These are phyloP conservation scores for Neospora caninum DNA, from an alignment of 169 alveolate species.

Conservation along the genomic window DNA sequence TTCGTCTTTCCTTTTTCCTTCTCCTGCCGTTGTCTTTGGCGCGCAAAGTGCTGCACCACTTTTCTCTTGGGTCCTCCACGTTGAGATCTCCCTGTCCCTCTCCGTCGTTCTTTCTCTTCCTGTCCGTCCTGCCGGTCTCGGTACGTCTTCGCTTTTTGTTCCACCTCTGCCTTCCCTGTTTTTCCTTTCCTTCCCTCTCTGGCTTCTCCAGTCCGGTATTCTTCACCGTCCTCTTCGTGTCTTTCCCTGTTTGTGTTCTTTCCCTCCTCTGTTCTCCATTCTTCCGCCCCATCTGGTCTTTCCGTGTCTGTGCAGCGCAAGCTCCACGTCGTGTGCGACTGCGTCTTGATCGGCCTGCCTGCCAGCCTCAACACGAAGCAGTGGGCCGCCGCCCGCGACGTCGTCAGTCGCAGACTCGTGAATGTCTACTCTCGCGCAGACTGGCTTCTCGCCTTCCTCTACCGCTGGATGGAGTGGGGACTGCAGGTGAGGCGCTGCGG, in stretches of 20 bases:
- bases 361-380: slow-evolving; percentile 82
- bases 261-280: background rate
- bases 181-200: too few species aligned
- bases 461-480: slow-evolving; percentile 90
- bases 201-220: too few species aligned
- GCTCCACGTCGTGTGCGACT: slow-evolving; percentile 83
- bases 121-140: background rate
- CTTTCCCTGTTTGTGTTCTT: background rate
- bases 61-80: too few species aligned
- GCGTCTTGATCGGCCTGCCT: slow-evolving; percentile 89
- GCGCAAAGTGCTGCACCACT: background rate
- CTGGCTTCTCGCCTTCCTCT: slow-evolving; percentile 92
- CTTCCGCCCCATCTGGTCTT: background rate
- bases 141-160: background rate
- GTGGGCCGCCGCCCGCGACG: slow-evolving; percentile 88
- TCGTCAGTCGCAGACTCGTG: slow-evolving; percentile 89
- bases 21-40: background rate
- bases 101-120: background rate
- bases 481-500: slow-evolving; percentile 63
- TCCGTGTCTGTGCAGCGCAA: slow-evolving; percentile 59
- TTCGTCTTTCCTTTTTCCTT: too few species aligned
- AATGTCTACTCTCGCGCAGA: slow-evolving; percentile 89
- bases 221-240: too few species aligned
- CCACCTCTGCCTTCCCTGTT: background rate
- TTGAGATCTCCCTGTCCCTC: background rate